phyloP scores from a whole-genome alignment of 371 early-diverging fungal genomes.

The Mortierella sp. region DNA sequence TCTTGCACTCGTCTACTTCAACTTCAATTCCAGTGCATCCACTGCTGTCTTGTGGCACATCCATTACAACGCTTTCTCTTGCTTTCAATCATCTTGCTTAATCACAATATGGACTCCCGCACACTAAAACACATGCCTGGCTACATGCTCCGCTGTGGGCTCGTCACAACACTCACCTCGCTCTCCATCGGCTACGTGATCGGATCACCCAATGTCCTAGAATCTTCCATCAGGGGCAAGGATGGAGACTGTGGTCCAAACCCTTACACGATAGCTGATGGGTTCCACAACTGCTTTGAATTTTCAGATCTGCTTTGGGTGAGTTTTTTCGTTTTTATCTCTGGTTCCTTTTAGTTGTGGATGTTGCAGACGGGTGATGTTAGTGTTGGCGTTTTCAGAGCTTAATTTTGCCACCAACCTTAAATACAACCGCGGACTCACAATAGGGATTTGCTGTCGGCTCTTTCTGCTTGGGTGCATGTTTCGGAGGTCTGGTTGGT shows the following conservation, averaged over 20 bases:
- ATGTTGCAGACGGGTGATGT: neutral
- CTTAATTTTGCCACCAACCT: neutral
- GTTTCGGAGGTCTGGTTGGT: slow-evolving; percentile 58
- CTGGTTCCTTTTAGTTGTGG: neutral
- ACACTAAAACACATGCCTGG: slow-evolving; percentile 44
- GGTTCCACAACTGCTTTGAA: slow-evolving; percentile 42
- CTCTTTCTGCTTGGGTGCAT: slow-evolving; percentile 79
- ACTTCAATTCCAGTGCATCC: neutral
- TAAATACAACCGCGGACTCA: neutral
- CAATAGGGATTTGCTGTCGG: slow-evolving; percentile 71
- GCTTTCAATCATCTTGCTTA: neutral
- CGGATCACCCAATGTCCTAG: slow-evolving; percentile 63
- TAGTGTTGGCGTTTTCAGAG: neutral
- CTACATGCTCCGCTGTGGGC: slow-evolving; percentile 58
- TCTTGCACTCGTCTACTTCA: neutral
- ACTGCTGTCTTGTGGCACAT: no score
- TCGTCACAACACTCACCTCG: slow-evolving; percentile 57
- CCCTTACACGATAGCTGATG: slow-evolving; percentile 22
- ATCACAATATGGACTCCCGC: slow-evolving; percentile 53
- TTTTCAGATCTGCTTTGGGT: slow-evolving; percentile 49
- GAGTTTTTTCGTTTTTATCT: neutral
- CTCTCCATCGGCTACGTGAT: slow-evolving; percentile 62
- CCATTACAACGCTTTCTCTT: neutral
- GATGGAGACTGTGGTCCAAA: slow-evolving; percentile 22
- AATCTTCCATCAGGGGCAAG: slow-evolving; percentile 34